phyloP scores from a whole-genome alignment of 2,329 filamentous ascomycete species.

The Aureobasidium leucospermi region DNA sequence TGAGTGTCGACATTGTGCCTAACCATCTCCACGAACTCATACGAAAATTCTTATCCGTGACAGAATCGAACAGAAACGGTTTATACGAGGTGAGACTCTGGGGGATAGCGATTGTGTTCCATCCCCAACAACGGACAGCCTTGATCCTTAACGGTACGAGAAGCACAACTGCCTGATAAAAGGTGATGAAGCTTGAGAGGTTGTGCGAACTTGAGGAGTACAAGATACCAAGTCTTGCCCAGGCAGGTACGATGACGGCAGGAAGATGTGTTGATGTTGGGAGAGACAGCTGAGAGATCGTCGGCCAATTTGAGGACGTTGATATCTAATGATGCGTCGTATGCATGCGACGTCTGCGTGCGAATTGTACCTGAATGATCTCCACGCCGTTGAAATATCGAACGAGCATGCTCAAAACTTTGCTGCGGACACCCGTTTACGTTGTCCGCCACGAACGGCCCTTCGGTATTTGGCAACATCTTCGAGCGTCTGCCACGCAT shows the following conservation, averaged over 20 bases:
- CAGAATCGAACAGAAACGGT: not conserved
- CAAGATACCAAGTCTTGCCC: no score
- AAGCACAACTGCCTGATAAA: not conserved
- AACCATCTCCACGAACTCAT: no score
- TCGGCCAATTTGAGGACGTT: constrained; percentile 3
- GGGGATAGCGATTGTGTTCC: not conserved
- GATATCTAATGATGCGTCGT: not conserved
- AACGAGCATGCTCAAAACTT: not conserved
- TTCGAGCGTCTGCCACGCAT: not conserved
- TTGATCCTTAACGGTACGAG: not conserved
- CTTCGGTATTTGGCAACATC: not conserved
- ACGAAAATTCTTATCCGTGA: not conserved
- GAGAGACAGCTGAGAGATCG: not conserved
- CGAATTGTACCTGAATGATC: not conserved
- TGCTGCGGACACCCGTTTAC: not conserved
- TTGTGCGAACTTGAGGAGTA: no score
- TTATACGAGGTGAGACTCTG: not conserved
- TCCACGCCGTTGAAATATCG: constrained; percentile 5
- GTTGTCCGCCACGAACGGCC: not conserved
- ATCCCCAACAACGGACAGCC: not conserved
- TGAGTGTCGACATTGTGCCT: not conserved
- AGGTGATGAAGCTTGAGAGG: not conserved
- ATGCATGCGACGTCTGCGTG: not conserved
- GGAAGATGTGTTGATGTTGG: not conserved
- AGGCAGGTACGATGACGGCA: not conserved